A percentile compares a stretch with the other conserved stretches of the same genome.
phyloP scores from a whole-genome alignment of 495 filamentous ascomycete species.

The Alectoria sarmentosa region DNA sequence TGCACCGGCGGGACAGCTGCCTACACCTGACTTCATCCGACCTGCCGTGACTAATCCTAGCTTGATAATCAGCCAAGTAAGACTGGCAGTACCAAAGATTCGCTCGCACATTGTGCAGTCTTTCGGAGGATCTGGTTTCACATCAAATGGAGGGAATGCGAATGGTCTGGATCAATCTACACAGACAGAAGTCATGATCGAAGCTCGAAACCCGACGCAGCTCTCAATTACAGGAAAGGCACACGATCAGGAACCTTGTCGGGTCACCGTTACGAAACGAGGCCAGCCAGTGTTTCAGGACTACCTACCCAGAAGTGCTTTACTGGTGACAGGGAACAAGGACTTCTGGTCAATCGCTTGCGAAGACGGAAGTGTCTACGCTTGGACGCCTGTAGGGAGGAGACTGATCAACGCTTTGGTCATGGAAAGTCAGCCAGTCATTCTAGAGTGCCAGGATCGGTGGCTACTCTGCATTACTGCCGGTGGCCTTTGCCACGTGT shows the following conservation, averaged over 20 bases:
- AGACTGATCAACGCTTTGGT: constrained; percentile 75
- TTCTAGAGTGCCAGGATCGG: constrained; percentile 81
- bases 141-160: constrained; percentile 17
- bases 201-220: constrained; percentile 62
- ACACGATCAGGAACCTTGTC: constrained; percentile 68
- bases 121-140: constrained; percentile 41
- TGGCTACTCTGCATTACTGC: constrained; percentile 87
- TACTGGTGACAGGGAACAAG: constrained; percentile 82
- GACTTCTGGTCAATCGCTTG: constrained; percentile 88
- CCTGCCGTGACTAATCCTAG: constrained; percentile 79
- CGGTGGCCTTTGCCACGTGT: constrained; percentile 84
- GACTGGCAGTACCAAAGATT: constrained; percentile 83
- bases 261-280: constrained; percentile 72
- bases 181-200: constrained; percentile 45
- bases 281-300: constrained; percentile 90
- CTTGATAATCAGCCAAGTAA: constrained; percentile 73
- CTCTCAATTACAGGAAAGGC: constrained; percentile 48
- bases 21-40: constrained; percentile 79
- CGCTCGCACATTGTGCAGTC: constrained; percentile 68
- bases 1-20: constrained; percentile 48
- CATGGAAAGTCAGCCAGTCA: constrained; percentile 86
- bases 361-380: constrained; percentile 87
- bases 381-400: constrained; percentile 93
- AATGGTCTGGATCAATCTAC: constrained; percentile 38
- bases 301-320: constrained; percentile 72